Evolutionary conservation across 208 protist species (phyloP), one percentile per base, ranked within the genome.

Genomic region (Herpetomonas muscarum): DNA sequence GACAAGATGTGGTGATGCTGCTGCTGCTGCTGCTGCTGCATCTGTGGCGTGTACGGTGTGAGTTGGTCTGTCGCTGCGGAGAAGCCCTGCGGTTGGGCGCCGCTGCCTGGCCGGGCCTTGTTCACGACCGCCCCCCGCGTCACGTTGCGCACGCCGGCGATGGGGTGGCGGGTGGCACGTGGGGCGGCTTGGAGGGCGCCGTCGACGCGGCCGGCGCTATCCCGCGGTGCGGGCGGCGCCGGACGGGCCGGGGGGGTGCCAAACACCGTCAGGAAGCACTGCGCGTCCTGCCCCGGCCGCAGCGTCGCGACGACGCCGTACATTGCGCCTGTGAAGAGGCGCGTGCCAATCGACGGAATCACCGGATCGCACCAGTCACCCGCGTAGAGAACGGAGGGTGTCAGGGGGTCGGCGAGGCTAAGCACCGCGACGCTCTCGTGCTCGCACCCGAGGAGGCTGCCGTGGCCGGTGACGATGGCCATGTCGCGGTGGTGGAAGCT

Each of bases 401-500:
- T 47, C 10, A 68, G 44, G 0, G 81, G 72, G 49, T 81, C 76
- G 31, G 73, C 66, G 39, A 92, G 60, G 67, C 92, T 84, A 10
- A 94, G 64, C 54, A 94, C 63, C 32, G 67, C 81, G 19, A 94
- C 68, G 29, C 76, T 70, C 42, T 70, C 71, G 49, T 57, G 70
- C 1, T 77, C 75, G 24, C 52, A 66, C 55, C 65, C 49, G 44
- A 89, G 53, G 32, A 78, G 45, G 9, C 54, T 42, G n/a, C 81
- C 81, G 58, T 85, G 67, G 1, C 84, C 87, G 10, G 76, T 77
- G 22, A 92, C 69, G 67, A 94, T 64, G 19, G 87, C 87, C 31
- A 64, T 78, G n/a, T n/a, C n/a, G 19, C 79, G 79, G 25, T 82
- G 61, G 58, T 90, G 53, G 51, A 94, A 94, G 17, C 68, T 46